phyloP scores from a whole-genome alignment of 2,329 filamentous ascomycete species.

The Nemania abortiva region DNA sequence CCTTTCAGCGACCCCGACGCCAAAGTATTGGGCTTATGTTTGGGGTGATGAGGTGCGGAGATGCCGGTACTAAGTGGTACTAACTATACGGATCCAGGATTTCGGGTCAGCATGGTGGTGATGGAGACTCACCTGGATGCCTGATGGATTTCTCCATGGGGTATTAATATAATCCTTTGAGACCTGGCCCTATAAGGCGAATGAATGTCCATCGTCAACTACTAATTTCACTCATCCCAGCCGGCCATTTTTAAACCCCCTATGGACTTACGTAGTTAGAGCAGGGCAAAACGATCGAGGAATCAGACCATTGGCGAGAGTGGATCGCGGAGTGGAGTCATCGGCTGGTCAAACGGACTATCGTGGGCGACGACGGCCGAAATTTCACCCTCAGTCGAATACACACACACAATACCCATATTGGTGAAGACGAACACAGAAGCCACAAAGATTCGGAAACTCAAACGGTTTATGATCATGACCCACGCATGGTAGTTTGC shows the following conservation, averaged over 20 bases:
- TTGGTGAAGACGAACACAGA: not conserved
- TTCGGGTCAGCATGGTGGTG: not conserved
- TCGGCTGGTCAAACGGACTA: slow-evolving; percentile 26
- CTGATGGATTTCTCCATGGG: not conserved
- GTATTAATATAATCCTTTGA: not conserved
- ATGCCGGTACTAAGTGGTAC: not conserved
- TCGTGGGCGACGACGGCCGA: slow-evolving; percentile 13
- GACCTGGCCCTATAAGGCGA: not conserved
- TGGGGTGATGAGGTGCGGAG: slow-evolving; percentile 14
- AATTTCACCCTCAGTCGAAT: slow-evolving; percentile 27
- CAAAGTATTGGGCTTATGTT: not conserved
- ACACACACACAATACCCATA: not conserved
- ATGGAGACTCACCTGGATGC: not conserved
- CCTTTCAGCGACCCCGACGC: not conserved
- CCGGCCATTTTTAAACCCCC: slow-evolving; percentile 28
- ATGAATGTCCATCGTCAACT: not conserved
- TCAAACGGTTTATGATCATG: not conserved
- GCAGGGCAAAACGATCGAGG: not conserved
- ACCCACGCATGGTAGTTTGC: not conserved
- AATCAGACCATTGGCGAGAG: slow-evolving; percentile 6
- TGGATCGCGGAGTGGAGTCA: slow-evolving; percentile 23
- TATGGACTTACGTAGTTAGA: not conserved
- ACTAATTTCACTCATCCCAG: not conserved
- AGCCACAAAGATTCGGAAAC: not conserved
- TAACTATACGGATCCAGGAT: slow-evolving; percentile 4